phyloP scores from a whole-genome alignment of 2,329 filamentous ascomycete species.

The Pseudogymnoascus sp. region DNA sequence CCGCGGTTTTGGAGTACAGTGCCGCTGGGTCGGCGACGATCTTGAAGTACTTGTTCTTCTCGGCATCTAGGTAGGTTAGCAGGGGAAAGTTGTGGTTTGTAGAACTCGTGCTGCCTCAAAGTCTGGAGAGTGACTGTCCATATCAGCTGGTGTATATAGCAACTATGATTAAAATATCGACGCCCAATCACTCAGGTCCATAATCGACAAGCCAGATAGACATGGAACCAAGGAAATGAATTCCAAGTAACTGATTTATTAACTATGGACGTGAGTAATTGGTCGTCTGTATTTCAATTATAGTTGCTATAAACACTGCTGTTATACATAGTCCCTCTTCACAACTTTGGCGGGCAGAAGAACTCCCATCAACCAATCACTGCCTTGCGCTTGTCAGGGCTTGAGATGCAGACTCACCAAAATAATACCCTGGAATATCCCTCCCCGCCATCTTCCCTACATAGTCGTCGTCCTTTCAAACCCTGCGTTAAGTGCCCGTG shows the following conservation, averaged over 20 bases:
- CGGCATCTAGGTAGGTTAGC: constrained; percentile 34
- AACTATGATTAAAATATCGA: constrained; percentile 38
- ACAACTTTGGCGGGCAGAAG: neutral
- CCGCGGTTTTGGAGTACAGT: constrained; percentile 49
- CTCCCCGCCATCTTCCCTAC: neutral
- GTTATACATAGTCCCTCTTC: neutral
- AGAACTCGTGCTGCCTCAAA: constrained; percentile 25
- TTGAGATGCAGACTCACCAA: neutral
- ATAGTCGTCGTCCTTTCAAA: neutral
- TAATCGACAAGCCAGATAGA: neutral
- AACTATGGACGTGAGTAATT: constrained; percentile 26
- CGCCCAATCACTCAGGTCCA: constrained; percentile 36
- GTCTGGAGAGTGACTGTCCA: neutral
- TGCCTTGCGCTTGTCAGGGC: neutral
- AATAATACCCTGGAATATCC: constrained; percentile 3
- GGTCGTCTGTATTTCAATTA: constrained; percentile 49
- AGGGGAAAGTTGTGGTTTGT: neutral
- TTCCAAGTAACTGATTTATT: neutral
- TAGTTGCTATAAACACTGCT: neutral
- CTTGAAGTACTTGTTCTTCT: constrained; percentile 60
- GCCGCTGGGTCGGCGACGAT: constrained; percentile 47
- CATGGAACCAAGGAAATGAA: constrained; percentile 6
- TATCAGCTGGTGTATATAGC: neutral
- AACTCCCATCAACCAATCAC: no score
- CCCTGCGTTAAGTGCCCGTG: neutral